Evolutionary conservation across 2,329 filamentous ascomycete genomes (phyloP), one percentile per base, ranked within the genome.

Genomic region (Paecilomyces sp.): DNA sequence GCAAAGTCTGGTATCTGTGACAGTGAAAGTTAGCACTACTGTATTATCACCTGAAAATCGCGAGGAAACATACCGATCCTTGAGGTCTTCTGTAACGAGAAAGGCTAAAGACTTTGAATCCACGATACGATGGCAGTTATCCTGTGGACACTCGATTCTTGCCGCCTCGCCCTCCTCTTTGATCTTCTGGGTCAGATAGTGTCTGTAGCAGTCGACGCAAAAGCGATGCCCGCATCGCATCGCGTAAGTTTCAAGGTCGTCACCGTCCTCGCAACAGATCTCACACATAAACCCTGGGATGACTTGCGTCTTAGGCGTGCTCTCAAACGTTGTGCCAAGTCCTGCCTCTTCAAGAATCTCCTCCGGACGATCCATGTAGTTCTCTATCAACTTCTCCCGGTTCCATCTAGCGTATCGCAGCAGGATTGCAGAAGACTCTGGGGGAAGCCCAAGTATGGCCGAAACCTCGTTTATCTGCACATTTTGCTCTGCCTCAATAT

Each of bases 181-280:
- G 66, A 99, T 96, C 80, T 99, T 99, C 68, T 96, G 92, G 1
- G 82, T 84, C 28, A 99, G 79, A 69, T 99, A 99, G 57, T 96
- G 92, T 28, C 87, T 83, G 72, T 97, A 99, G 78, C 94, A 99
- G 69, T 91, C 85, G 34, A 92, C 87, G 68, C 94, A 99, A 74
- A 94, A 99, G 56, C 94, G 85, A 74, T 99, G 94, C 1, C 88
- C 91, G 74, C 94, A 99, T 71, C 91, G 96, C 85, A 99, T 91
- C 28, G 93, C 91, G 76, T 97, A 97, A 1, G 90, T 92, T 72
- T 90, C 75, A 22, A 97, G 77, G 0, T 84, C 86, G 0, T 86
- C 81, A 22, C 84, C 88, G 65, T 99, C 94, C 69, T 97, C 92
- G 74, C 90, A 97, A 79, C 94, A 99, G 64, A 99, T 99, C 62